These are phyloP conservation scores for Sporisorium graminicola DNA, from an alignment of 1,284 basidiomycete genomes.

Conservation along the genomic window DNA sequence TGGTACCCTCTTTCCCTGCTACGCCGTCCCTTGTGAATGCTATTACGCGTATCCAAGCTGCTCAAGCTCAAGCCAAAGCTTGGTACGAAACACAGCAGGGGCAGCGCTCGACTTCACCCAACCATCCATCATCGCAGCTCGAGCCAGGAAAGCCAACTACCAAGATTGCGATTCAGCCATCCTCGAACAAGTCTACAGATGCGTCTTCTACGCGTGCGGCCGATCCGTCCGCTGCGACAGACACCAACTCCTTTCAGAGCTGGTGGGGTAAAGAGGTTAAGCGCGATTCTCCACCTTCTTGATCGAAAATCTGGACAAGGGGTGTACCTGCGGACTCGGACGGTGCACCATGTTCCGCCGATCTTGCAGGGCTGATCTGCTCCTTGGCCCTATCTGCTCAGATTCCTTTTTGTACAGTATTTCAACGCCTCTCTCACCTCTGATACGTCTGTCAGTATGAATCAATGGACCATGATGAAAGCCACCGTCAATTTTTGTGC, in stretches of 20 bases:
- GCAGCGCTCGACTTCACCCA: conserved; percentile 3
- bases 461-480: conserved; percentile 20
- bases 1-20: conserved; percentile 42
- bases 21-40: conserved; percentile 62
- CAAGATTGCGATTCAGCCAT: neutral
- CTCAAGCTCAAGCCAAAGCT: conserved; percentile 57
- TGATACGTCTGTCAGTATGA: conserved; percentile 8
- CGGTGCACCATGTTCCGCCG: neutral
- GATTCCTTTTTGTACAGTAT: conserved; percentile 5
- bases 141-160: neutral
- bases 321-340: neutral
- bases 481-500: neutral
- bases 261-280: conserved; percentile 50
- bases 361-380: neutral
- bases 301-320: neutral
- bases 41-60: conserved; percentile 59
- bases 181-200: neutral
- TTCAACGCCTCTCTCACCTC: conserved; percentile 1
- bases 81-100: conserved; percentile 36
- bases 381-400: neutral
- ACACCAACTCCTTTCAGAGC: conserved; percentile 21
- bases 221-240: conserved; percentile 2
- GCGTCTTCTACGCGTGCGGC: neutral
- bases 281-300: conserved; percentile 13
- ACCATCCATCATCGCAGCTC: neutral